These are phyloP conservation scores for Fonsecaea pedrosoi DNA, from an alignment of 2,329 filamentous ascomycete species.

Conservation along the genomic window DNA sequence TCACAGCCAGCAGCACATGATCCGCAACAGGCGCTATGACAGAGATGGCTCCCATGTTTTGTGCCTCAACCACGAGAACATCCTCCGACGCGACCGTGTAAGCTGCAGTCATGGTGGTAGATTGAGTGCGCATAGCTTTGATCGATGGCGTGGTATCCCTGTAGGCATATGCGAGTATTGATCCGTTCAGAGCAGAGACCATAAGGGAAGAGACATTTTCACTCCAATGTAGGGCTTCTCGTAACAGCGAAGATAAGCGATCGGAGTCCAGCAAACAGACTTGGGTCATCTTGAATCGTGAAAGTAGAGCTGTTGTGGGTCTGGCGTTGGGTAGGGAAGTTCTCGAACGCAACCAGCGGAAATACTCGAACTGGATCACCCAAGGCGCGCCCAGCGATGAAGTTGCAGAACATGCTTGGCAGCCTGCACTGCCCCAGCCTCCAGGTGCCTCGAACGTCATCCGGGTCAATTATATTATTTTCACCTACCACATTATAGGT, in stretches of 20 bases:
- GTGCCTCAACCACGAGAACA: slow-evolving; percentile 40
- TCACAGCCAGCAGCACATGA: slow-evolving; percentile 39
- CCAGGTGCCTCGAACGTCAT: too few relatives aligned
- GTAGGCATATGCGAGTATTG: slow-evolving; percentile 40
- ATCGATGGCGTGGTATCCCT: slow-evolving; percentile 35
- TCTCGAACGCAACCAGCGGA: neutral
- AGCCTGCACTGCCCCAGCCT: neutral
- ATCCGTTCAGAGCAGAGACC: slow-evolving; percentile 40
- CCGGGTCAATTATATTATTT: too few relatives aligned
- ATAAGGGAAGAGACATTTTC: slow-evolving; percentile 39
- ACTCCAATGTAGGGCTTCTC: slow-evolving; percentile 39
- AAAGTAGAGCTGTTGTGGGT: slow-evolving; percentile 27
- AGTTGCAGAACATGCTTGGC: neutral
- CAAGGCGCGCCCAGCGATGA: neutral
- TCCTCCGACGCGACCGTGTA: slow-evolving; percentile 40
- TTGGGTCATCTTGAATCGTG: slow-evolving; percentile 33
- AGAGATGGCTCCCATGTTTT: slow-evolving; percentile 37
- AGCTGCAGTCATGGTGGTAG: slow-evolving; percentile 40
- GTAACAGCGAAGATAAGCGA: slow-evolving; percentile 37
- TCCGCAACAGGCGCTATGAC: slow-evolving; percentile 39
- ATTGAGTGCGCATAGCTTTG: slow-evolving; percentile 40
- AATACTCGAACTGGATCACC: neutral
- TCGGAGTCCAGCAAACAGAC: slow-evolving; percentile 38
- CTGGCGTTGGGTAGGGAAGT: slow-evolving; percentile 46
- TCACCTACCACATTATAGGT: too few relatives aligned